Evolutionary conservation across 768 basidiomycete genomes (phyloP), one percentile per base, ranked within the genome.

Genomic region (Saitozyma podzolica): DNA sequence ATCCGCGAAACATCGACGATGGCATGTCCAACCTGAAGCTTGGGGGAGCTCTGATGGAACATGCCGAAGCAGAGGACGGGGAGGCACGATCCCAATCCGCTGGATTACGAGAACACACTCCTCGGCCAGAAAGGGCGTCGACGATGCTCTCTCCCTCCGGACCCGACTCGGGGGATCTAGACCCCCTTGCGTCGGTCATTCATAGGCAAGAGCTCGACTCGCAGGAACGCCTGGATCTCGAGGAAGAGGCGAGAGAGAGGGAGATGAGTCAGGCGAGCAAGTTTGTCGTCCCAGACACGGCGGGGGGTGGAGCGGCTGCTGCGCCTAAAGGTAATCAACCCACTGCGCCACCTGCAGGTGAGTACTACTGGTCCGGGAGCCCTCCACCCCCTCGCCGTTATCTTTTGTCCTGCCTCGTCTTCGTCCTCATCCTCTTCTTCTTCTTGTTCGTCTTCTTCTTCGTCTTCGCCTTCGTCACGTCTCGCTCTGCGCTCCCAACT

Each of bases 151-250:
- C 68, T 8, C 71, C 68, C 7, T 72, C 70, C 14, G 62, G 59
- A 45, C 65, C 65, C 8, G 62, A 63, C 19, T 45, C 61, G 49
- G 67, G 65, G 7, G 66, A 69, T 50, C 58, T 72, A 13, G 68
- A 69, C 53, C 71, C 71, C 2, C 54, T 49, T 17, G 49, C 54
- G 9, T 50, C 62, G 0, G 40, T 72, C 42, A 63, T 69, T 3
- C 67, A 73, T 50, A 54, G 68, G 17, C n/a, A 45, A 37, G 70
- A 75, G 54, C 60, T 64, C 9, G 74, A 75, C 50, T 47, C 62
- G 9, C 74, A 75, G 52, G 74, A 75, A 52, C 42, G 69, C 42
- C 48, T 75, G 20, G 74, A 75, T 51, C 50, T 75, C 19, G 71
- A 70, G 51, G 74, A 75, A 56, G 74, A 75, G 52, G 63, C 56